Conservation (phyloP, 1,139 yeast species). For the Protomyces inundatus region DNA sequence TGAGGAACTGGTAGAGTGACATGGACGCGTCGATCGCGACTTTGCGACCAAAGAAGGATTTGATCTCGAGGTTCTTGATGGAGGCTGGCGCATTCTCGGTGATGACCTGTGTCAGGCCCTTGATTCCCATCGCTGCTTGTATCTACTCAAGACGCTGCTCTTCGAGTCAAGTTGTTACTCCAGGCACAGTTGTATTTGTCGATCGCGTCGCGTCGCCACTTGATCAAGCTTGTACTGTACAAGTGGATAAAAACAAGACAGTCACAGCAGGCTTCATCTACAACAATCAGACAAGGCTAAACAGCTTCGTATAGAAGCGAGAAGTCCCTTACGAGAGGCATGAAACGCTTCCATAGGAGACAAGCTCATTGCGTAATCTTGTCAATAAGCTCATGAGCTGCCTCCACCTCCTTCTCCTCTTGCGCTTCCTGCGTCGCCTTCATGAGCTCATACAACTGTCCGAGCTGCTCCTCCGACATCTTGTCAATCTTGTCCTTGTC, state of each 20-base stretch:
- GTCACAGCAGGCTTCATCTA: background rate
- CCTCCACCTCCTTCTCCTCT: conserved; percentile 15
- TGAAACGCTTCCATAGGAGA: background rate
- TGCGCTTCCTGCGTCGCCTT: conserved; percentile 13
- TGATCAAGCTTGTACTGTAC: too few relatives aligned
- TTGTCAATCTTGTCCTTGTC: conserved; percentile 22
- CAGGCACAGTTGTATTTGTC: too few relatives aligned
- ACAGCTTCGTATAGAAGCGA: background rate
- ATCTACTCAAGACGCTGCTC: too few relatives aligned
- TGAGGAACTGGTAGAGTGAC: conserved; percentile 29
- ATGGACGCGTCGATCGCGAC: conserved; percentile 68
- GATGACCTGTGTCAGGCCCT: conserved; percentile 68
- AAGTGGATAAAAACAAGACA: background rate
- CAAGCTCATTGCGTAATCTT: conserved; percentile 14
- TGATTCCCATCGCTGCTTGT: conserved; percentile 16
- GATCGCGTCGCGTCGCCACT: too few relatives aligned
- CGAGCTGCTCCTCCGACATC: conserved; percentile 25
- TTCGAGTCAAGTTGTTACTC: too few relatives aligned
- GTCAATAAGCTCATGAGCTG: conserved; percentile 17
- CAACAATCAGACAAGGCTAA: background rate
- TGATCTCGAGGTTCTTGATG: conserved; percentile 70
- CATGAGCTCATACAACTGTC: conserved; percentile 23
- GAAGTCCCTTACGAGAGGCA: too few relatives aligned
- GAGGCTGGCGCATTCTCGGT: conserved; percentile 87
- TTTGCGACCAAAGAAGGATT: conserved; percentile 82